Conservation (phyloP, 2,329 filamentous ascomycete genomes). For the Epichloe sp. region DNA sequence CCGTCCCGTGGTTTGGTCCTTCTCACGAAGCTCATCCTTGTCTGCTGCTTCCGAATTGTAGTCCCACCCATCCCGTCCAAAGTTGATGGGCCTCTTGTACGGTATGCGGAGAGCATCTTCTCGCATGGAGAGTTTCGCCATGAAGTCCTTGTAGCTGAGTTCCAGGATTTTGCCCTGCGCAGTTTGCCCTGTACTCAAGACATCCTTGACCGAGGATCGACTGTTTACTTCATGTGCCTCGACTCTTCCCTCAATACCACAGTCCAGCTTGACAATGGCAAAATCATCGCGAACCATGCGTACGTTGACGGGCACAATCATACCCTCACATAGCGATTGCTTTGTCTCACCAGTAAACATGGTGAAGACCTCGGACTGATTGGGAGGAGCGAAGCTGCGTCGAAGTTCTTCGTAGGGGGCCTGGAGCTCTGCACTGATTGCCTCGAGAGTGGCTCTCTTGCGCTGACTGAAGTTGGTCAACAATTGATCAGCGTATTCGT, state of each 20-base stretch:
- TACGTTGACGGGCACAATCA: slow-evolving; percentile 85
- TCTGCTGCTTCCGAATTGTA: slow-evolving; percentile 68
- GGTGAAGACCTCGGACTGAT: slow-evolving; percentile 73
- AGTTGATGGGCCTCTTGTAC: slow-evolving; percentile 55
- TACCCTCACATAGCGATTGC: slow-evolving; percentile 70
- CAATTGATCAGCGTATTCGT: slow-evolving; percentile 93
- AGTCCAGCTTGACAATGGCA: slow-evolving; percentile 86
- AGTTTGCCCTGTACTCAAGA: slow-evolving; percentile 70
- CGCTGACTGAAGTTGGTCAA: slow-evolving; percentile 86
- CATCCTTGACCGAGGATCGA: slow-evolving; percentile 54
- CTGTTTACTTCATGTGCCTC: slow-evolving; percentile 72
- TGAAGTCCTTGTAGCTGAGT: slow-evolving; percentile 75
- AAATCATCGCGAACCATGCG: slow-evolving; percentile 84
- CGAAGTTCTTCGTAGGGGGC: slow-evolving; percentile 90
- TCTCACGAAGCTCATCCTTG: slow-evolving; percentile 70
- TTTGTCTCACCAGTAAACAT: slow-evolving; percentile 92
- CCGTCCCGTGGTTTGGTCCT: slow-evolving; percentile 72
- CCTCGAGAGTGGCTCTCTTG: slow-evolving; percentile 91
- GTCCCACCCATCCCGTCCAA: slow-evolving; percentile 76
- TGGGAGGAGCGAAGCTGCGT: slow-evolving; percentile 59
- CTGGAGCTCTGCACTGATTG: slow-evolving; percentile 85
- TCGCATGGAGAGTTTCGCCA: slow-evolving; percentile 70
- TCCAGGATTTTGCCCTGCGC: slow-evolving; percentile 78
- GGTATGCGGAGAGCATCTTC: slow-evolving; percentile 69
- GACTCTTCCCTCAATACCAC: slow-evolving; percentile 81